Evolutionary conservation across 352 stramenopile species (phyloP).

Genomic region (Halophytophthora batemanensis): DNA sequence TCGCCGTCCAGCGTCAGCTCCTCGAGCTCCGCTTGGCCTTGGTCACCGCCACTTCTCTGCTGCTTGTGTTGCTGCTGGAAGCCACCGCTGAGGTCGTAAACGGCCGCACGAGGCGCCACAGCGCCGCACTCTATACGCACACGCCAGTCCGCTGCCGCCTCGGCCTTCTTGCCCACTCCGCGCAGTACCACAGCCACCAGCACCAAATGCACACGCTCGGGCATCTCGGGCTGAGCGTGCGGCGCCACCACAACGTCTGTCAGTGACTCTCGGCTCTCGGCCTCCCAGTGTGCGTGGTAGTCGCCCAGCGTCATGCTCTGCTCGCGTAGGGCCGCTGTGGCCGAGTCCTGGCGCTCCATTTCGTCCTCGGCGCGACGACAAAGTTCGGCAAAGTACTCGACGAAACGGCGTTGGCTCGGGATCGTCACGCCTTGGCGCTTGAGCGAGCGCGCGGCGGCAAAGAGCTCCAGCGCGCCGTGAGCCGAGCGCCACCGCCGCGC

Average conservation of each 20-base stretch:
- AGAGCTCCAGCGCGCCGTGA: slow-evolving; percentile 64
- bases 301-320: slow-evolving; percentile 29
- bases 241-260: slow-evolving; percentile 9
- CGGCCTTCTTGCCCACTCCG: slow-evolving; percentile 44
- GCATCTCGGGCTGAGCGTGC: slow-evolving; percentile 27
- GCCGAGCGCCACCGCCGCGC: slow-evolving; percentile 53
- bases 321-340: slow-evolving; percentile 24
- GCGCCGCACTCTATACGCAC: slow-evolving; percentile 47
- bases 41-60: not conserved
- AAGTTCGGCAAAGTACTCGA: slow-evolving; percentile 67
- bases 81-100: slow-evolving; percentile 21
- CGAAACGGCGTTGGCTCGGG: slow-evolving; percentile 73
- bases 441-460: slow-evolving; percentile 60
- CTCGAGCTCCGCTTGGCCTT: slow-evolving; percentile 32
- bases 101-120: slow-evolving; percentile 14
- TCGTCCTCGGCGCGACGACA: slow-evolving; percentile 33
- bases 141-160: slow-evolving; percentile 43
- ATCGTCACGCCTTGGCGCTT: slow-evolving; percentile 86
- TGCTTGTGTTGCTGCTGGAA: slow-evolving; percentile 15
- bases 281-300: slow-evolving; percentile 47
- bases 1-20: slow-evolving; percentile 45
- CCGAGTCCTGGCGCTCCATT: slow-evolving; percentile 10
- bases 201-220: slow-evolving; percentile 30
- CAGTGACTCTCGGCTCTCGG: slow-evolving; percentile 36
- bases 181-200: slow-evolving; percentile 37